Base-by-base conservation (phyloP, 2,329 filamentous ascomycete genomes). In the Colletotrichum abscissum region DNA sequence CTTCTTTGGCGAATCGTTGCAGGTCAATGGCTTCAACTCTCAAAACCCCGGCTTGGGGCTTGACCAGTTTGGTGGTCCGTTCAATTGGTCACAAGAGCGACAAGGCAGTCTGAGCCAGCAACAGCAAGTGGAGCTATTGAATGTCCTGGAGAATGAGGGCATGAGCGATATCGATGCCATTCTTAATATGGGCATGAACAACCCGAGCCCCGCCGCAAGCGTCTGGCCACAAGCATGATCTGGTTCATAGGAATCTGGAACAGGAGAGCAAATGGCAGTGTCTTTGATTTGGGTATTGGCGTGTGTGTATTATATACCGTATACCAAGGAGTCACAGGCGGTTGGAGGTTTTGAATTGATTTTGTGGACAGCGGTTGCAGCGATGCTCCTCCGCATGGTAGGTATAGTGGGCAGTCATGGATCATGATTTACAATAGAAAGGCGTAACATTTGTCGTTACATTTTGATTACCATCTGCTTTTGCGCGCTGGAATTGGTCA, bases 81-180 rank as follows among this genome's bases (percentile, higher is more conserved):
- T 74, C 58, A 78, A 77, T 57, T 84, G 81, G 73, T 79, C 81
- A 3, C 81, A 84, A 30, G 88, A 89, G 79, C 89, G 87, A 72
- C 91, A 90, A 78, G 94, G 91, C 76, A 93, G 88, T 72, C 85
- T 97, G 38, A 95, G 92, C 72, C 92, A 95, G 75, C 90, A 94
- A 78, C 94, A 97, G 82, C 94, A 97, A 82, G 84, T 92, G 75
- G 94, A 97, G 84, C 85, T 97, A 49, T 95, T 97, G 93, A 91
- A 92, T 68, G 91, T 92, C 62, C 87, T 97, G 42, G 93, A 97
- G 81, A 93, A 86, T 76, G 89, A 92, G 76, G 91, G 91, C 0
- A 84, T 92, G 79, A 85, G 84, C 30, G 90, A 92, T 63, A 92
- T 92, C 76, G 88, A 92, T 75, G 86, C 86, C 16, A 90, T 91